Percentiles rank a stretch among this genome's conserved stretches.
Conservation (phyloP, 2,329 filamentous ascomycete species). For the Cercospora zeae-maydis region DNA sequence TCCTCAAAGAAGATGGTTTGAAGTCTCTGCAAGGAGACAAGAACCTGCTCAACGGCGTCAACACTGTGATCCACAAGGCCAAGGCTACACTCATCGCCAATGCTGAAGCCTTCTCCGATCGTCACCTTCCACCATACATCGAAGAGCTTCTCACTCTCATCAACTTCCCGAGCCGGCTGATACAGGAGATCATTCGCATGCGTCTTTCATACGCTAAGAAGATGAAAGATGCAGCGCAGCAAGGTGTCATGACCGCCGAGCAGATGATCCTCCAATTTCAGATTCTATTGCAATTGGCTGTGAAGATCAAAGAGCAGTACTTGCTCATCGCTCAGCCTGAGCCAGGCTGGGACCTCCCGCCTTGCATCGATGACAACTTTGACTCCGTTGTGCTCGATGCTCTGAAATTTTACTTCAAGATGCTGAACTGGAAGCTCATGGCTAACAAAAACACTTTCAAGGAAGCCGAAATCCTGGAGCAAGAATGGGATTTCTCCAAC, state of each 20-base stretch:
- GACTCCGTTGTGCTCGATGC: constrained; percentile 88
- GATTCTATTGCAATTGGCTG: constrained; percentile 84
- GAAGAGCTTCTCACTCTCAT: constrained; percentile 94
- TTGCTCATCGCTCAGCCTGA: constrained; percentile 78
- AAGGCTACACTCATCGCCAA: constrained; percentile 88
- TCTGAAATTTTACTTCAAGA: constrained; percentile 96
- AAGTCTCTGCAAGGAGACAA: constrained; percentile 81
- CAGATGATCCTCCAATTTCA: constrained; percentile 98
- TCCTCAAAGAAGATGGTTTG: constrained; percentile 92
- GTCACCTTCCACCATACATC: constrained; percentile 91
- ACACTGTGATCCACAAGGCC: constrained; percentile 84
- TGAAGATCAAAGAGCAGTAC: constrained; percentile 88
- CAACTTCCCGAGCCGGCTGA: constrained; percentile 92
- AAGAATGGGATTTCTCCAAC: constrained; percentile 97
- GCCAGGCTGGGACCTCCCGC: constrained; percentile 89
- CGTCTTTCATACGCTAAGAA: constrained; percentile 87
- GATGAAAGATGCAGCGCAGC: constrained; percentile 91
- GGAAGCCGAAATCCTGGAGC: constrained; percentile 92
- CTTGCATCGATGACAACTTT: constrained; percentile 95
- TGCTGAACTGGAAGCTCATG: constrained; percentile 95
- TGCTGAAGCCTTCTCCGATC: constrained; percentile 75
- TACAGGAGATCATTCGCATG: constrained; percentile 93
- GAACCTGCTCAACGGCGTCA: constrained; percentile 81
- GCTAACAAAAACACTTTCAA: constrained; percentile 99
- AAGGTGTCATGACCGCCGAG: constrained; percentile 89